Evolutionary conservation across 768 basidiomycete genomes (phyloP).

Genomic region (Leccinum uliginosum): DNA sequence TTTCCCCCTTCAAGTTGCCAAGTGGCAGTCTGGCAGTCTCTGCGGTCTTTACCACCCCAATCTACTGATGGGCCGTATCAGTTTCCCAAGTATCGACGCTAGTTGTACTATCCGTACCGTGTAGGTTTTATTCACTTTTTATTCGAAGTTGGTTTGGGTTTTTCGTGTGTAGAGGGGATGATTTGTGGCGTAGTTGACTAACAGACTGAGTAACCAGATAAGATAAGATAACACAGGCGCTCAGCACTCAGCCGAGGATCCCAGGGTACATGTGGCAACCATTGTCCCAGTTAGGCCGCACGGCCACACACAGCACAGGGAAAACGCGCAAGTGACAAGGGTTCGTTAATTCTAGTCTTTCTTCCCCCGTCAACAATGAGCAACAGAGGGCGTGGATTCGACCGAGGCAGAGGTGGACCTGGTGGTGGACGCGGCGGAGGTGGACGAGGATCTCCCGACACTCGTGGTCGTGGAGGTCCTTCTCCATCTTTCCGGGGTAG

Average conservation of each 20-base stretch:
- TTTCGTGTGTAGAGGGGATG: background rate
- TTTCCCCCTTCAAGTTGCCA: background rate
- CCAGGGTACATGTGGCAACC: slow-evolving; percentile 5
- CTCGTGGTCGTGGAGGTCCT: slow-evolving; percentile 25
- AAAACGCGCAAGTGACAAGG: background rate
- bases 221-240: slow-evolving; percentile 19
- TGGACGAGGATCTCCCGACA: slow-evolving; percentile 30
- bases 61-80: background rate
- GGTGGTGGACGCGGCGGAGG: slow-evolving; percentile 31
- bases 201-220: slow-evolving; percentile 8
- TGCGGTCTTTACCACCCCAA: background rate
- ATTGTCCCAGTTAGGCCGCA: slow-evolving; percentile 3
- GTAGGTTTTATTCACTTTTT: background rate
- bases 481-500: slow-evolving; percentile 25
- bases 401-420: slow-evolving; percentile 33
- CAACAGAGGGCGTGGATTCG: slow-evolving; percentile 39
- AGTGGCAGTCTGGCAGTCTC: too few relatives aligned
- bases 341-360: background rate
- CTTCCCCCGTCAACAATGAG: slow-evolving; percentile 27
- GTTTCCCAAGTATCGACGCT: background rate
- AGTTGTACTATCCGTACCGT: background rate
- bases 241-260: background rate
- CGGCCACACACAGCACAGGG: slow-evolving; percentile 17
- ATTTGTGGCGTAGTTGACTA: background rate
- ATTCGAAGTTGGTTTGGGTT: background rate